A percentile compares a stretch with the other conserved stretches of the same genome.
These are phyloP conservation scores for Nakaseomyces nivariensis DNA, from an alignment of 1,139 yeast genomes.

Conservation along the genomic window DNA sequence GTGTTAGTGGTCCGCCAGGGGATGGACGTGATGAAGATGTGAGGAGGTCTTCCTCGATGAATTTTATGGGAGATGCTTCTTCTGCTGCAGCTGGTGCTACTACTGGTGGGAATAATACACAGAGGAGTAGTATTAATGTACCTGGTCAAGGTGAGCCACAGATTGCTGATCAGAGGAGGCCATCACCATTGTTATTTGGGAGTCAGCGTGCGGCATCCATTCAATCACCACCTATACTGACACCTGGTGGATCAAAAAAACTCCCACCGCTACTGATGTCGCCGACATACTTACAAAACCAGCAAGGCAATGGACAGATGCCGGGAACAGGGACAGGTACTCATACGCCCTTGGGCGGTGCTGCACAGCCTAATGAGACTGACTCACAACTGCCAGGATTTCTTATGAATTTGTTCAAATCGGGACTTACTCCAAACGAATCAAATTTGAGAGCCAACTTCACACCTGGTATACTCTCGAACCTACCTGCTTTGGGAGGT, in stretches of 20 bases:
- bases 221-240: slow-evolving; percentile 43
- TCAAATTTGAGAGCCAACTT: slow-evolving; percentile 56
- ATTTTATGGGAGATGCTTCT: not conserved
- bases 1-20: not conserved
- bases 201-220: slow-evolving; percentile 6
- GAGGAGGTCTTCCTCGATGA: slow-evolving; percentile 1
- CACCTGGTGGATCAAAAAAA: slow-evolving; percentile 51
- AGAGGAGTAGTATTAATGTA: not conserved
- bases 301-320: slow-evolving; percentile 7
- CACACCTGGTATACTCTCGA: slow-evolving; percentile 37
- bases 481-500: slow-evolving; percentile 6
- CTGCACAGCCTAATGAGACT: slow-evolving; percentile 3
- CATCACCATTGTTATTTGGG: slow-evolving; percentile 4
- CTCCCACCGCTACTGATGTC: slow-evolving; percentile 43
- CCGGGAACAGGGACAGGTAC: slow-evolving; percentile 11
- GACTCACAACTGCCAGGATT: slow-evolving; percentile 13
- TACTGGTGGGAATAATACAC: not conserved
- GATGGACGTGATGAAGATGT: not conserved
- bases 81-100: no score
- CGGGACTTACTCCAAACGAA: slow-evolving; percentile 65
- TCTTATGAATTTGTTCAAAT: slow-evolving; percentile 33
- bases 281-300: slow-evolving; percentile 24
- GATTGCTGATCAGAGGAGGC: not conserved
- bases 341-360: slow-evolving; percentile 20
- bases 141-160: not conserved